phyloP scores from a whole-genome alignment of 176 grass and related monocot genomes.

The Melocanna baccifera region DNA sequence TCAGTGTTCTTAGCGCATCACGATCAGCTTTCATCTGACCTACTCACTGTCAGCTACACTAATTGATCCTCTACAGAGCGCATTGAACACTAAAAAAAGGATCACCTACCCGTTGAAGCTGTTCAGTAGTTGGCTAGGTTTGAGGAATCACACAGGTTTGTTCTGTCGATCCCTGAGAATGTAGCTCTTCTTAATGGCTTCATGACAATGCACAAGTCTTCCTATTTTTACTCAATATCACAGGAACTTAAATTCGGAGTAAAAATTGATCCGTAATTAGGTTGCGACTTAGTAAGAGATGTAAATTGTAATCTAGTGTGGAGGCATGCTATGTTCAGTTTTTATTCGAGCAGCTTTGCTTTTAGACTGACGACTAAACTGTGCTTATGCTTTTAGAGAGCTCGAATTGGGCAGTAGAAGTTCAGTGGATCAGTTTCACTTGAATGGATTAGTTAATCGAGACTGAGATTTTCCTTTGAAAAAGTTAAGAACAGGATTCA shows the following conservation, averaged over 20 bases:
- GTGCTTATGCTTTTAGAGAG: background rate
- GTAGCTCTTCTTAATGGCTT: no score
- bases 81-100: background rate
- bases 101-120: background rate
- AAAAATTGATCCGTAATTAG: no score
- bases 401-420: no score
- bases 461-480: no score
- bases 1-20: constrained; percentile 32
- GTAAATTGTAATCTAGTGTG: background rate
- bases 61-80: background rate
- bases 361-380: background rate
- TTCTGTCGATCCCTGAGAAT: no score
- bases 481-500: no score
- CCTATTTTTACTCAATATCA: no score
- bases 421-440: no score
- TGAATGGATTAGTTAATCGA: no score
- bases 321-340: background rate
- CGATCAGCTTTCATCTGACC: constrained; percentile 47
- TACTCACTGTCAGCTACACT: constrained; percentile 10
- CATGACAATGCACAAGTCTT: no score
- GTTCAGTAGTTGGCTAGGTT: constrained; percentile 4
- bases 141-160: background rate
- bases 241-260: no score
- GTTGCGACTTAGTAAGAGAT: background rate
- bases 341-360: background rate